Evolutionary conservation across 768 basidiomycete species (phyloP).

Genomic region (Atractiella rhizophila): DNA sequence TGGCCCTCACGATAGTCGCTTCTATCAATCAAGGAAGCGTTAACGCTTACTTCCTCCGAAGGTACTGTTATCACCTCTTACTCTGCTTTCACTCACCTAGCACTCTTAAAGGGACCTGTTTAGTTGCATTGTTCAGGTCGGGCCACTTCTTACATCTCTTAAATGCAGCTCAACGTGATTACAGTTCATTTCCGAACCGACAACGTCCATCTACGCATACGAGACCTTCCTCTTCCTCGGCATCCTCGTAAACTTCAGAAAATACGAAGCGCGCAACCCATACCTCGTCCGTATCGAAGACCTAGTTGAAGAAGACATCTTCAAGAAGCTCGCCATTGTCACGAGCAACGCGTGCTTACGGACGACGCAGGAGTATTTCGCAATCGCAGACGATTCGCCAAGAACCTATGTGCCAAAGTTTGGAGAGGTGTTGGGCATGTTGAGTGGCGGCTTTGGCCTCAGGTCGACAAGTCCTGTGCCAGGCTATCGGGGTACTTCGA

Average conservation of each 20-base stretch:
- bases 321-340: conserved; percentile 2
- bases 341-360: neutral
- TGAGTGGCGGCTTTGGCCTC: conserved; percentile 1
- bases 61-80: conserved; percentile 10
- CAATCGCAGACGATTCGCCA: conserved; percentile 11
- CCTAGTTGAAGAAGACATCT: conserved; percentile 14
- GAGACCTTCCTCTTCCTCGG: conserved; percentile 12
- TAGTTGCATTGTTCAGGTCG: neutral
- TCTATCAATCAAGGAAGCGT: conserved; percentile 7
- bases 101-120: neutral
- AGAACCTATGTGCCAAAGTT: conserved; percentile 9
- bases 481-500: too few species aligned
- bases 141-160: neutral
- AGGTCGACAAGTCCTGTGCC: neutral
- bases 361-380: conserved; percentile 5
- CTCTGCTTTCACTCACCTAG: neutral
- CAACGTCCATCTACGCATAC: conserved; percentile 2
- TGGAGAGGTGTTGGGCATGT: conserved; percentile 9
- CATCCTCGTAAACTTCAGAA: conserved; percentile 12
- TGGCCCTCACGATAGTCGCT: conserved; percentile 10
- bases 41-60: conserved; percentile 15
- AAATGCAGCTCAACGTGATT: neutral
- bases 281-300: conserved; percentile 15
- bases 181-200: conserved; percentile 4
- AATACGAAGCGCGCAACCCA: conserved; percentile 12